Evolutionary conservation across 169 alveolate species (phyloP).

Genomic region (Neospora caninum): DNA sequence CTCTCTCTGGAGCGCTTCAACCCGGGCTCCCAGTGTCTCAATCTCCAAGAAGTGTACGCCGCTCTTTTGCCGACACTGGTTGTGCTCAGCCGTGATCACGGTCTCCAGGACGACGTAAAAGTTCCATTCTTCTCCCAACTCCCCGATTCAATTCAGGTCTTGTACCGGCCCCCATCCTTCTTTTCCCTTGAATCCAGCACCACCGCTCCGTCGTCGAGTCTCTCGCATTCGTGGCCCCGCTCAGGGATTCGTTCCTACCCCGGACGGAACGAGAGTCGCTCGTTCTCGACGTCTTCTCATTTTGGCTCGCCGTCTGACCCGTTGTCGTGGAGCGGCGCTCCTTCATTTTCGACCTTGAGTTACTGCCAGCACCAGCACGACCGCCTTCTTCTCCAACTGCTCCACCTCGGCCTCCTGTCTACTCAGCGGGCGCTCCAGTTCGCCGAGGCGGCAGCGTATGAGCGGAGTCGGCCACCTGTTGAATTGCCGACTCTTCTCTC

Average conservation of each 20-base stretch:
- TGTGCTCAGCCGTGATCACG: neutral
- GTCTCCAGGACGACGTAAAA: neutral
- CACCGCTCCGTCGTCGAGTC: neutral
- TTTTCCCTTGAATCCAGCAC: neutral
- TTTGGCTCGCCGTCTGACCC: neutral
- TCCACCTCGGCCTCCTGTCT: constrained; percentile 35
- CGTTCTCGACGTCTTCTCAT: neutral
- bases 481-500: constrained; percentile 30
- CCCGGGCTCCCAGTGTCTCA: neutral
- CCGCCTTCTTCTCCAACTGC: constrained; percentile 53
- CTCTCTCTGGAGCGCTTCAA: constrained; percentile 25
- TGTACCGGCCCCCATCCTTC: neutral
- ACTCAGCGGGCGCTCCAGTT: constrained; percentile 46
- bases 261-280: neutral
- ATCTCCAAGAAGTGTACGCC: constrained; percentile 15
- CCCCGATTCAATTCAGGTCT: neutral
- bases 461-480: constrained; percentile 31
- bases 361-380: constrained; percentile 30
- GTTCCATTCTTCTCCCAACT: neutral
- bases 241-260: neutral
- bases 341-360: neutral
- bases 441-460: constrained; percentile 42
- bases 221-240: neutral
- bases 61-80: constrained; percentile 22
- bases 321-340: neutral